phyloP scores from a whole-genome alignment of 768 basidiomycete species.

The Sarcomyxa edulis region DNA sequence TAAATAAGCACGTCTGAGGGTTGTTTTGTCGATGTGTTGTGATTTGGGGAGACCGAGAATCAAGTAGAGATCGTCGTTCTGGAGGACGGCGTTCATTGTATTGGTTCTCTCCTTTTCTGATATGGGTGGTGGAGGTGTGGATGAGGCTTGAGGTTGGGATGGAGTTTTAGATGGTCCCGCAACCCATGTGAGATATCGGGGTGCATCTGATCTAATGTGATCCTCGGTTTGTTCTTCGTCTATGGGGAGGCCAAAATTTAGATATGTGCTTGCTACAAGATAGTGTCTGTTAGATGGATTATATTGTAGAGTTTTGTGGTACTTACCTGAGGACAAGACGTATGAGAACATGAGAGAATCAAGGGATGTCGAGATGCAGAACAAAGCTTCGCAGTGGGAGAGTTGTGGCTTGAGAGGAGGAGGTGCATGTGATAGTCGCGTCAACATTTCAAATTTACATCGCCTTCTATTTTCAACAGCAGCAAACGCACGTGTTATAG shows the following conservation, averaged over 20 bases:
- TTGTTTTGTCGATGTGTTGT: constrained; percentile 47
- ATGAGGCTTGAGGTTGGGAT: constrained; percentile 2
- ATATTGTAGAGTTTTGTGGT: no score
- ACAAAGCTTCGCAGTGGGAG: no score
- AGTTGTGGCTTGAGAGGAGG: no score
- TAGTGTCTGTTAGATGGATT: no score
- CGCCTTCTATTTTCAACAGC: no score
- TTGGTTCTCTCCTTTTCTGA: constrained; percentile 1
- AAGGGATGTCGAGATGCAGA: no score
- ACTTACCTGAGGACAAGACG: no score
- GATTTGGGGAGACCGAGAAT: constrained; percentile 62
- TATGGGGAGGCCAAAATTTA: constrained; percentile 60
- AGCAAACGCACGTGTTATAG: no score
- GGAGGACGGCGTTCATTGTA: constrained; percentile 49
- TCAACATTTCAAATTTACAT: no score
- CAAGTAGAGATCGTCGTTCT: constrained; percentile 62
- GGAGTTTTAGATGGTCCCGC: constrained; percentile 27
- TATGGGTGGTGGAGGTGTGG: constrained; percentile 8
- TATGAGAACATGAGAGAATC: no score
- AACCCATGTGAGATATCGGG: constrained; percentile 46
- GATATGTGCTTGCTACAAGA: constrained; percentile 52
- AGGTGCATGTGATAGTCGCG: no score
- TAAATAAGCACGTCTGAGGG: constrained; percentile 73
- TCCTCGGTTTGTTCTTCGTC: constrained; percentile 53
- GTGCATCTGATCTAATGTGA: constrained; percentile 37